Evolutionary conservation across 306 rosid species (phyloP).

Genomic region (Cucurbita argyrosperma): DNA sequence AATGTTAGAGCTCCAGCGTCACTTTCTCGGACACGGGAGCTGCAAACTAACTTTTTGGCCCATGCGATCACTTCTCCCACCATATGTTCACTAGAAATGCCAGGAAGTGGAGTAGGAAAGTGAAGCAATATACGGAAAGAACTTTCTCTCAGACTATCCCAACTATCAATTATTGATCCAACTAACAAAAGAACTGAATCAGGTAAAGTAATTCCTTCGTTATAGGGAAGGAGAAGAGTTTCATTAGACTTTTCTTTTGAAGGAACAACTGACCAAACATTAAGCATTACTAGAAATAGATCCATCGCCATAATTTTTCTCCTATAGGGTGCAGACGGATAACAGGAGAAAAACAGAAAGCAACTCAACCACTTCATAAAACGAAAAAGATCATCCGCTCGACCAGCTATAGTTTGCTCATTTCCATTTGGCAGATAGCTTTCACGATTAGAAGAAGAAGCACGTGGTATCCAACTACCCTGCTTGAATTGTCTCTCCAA

Average conservation of each 20-base stretch:
- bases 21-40: slow-evolving; percentile 98
- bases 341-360: slow-evolving; percentile 85
- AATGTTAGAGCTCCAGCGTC: slow-evolving; percentile 91
- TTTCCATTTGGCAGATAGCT: slow-evolving; percentile 22
- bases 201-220: slow-evolving; percentile 56
- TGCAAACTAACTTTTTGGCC: slow-evolving; percentile 79
- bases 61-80: slow-evolving; percentile 48
- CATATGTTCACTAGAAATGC: slow-evolving; percentile 54
- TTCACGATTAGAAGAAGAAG: slow-evolving; percentile 14
- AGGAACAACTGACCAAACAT: slow-evolving; percentile 60
- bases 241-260: slow-evolving; percentile 27
- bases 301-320: slow-evolving; percentile 96
- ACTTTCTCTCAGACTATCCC: slow-evolving; percentile 89
- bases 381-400: slow-evolving; percentile 64
- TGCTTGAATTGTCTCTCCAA: slow-evolving; percentile 86
- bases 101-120: slow-evolving; percentile 91
- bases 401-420: slow-evolving; percentile 23
- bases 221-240: slow-evolving; percentile 49
- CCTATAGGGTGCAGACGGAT: slow-evolving; percentile 96
- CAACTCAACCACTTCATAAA: slow-evolving; percentile 96
- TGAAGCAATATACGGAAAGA: slow-evolving; percentile 79
- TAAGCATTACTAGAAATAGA: slow-evolving; percentile 68
- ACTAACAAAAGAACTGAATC: slow-evolving; percentile 74
- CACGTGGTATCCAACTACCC: slow-evolving; percentile 63
- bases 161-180: slow-evolving; percentile 89